Evolutionary conservation across 768 basidiomycete species (phyloP).

Genomic region (Mrakia blollopis): DNA sequence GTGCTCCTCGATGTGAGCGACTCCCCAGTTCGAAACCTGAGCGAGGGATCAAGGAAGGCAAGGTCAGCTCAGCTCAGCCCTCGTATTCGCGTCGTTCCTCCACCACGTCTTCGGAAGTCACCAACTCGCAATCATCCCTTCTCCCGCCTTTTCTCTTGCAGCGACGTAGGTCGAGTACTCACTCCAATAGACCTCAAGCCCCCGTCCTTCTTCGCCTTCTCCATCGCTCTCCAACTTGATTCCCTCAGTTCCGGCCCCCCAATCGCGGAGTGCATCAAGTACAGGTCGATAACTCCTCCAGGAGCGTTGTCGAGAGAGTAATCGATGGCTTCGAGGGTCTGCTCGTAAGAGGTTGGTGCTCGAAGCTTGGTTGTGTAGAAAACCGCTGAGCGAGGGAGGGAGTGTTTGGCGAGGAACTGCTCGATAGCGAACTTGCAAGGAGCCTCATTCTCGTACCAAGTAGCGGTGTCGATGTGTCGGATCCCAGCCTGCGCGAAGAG

Average conservation of each 20-base stretch:
- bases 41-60: conserved; percentile 8
- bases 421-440: conserved; percentile 60
- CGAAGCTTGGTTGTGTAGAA: conserved; percentile 70
- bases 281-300: conserved; percentile 57
- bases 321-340: conserved; percentile 52
- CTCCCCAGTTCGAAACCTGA: conserved; percentile 46
- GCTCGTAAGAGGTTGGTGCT: conserved; percentile 54
- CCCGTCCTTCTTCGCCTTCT: conserved; percentile 60
- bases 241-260: conserved; percentile 56
- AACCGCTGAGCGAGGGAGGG: conserved; percentile 56
- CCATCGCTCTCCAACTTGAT: conserved; percentile 63
- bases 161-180: conserved; percentile 40
- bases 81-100: background rate
- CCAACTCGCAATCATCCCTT: too few species aligned
- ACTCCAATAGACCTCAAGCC: conserved; percentile 61
- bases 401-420: conserved; percentile 51
- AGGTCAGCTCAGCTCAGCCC: background rate
- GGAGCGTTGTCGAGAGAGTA: conserved; percentile 53
- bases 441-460: conserved; percentile 61
- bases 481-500: conserved; percentile 53
- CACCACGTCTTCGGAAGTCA: too few species aligned
- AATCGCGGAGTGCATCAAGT: conserved; percentile 56
- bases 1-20: conserved; percentile 58
- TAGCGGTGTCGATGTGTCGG: conserved; percentile 55
- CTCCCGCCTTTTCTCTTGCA: too few species aligned